A percentile compares a stretch with the other conserved stretches of the same genome.
Conservation (phyloP, 805 yeast genomes). For the Lachancea kluyveri region DNA sequence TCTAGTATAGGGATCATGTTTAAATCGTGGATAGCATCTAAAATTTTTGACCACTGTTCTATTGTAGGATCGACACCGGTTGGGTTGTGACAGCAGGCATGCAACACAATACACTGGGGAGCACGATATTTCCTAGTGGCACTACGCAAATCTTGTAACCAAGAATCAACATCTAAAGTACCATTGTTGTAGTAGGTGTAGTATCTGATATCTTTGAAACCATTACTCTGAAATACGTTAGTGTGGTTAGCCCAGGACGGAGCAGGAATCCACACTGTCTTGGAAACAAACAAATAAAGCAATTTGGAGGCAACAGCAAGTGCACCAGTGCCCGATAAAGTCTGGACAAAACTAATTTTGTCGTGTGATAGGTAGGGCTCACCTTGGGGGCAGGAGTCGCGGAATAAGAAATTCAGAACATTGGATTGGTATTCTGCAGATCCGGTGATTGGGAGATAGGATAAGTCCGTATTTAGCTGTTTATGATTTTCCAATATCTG, state of each 20-base stretch:
- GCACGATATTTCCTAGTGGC: slow-evolving; percentile 42
- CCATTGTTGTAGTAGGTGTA: slow-evolving; percentile 75
- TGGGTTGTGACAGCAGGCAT: slow-evolving; percentile 96
- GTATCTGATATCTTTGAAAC: slow-evolving; percentile 46
- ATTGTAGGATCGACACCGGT: slow-evolving; percentile 88
- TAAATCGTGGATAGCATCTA: slow-evolving; percentile 52
- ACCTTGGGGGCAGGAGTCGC: slow-evolving; percentile 51
- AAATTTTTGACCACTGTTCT: slow-evolving; percentile 74
- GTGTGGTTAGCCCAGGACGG: slow-evolving; percentile 96
- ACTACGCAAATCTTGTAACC: slow-evolving; percentile 50
- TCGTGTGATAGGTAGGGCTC: slow-evolving; percentile 48
- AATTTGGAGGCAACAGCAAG: slow-evolving; percentile 80
- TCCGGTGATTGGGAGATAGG: slow-evolving; percentile 65
- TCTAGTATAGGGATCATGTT: slow-evolving; percentile 77
- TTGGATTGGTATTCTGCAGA: slow-evolving; percentile 56
- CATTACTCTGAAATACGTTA: slow-evolving; percentile 71
- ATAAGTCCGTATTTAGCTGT: slow-evolving; percentile 58
- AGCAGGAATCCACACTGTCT: slow-evolving; percentile 59
- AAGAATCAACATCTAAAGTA: slow-evolving; percentile 57
- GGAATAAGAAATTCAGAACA: slow-evolving; percentile 68
- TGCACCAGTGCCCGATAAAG: slow-evolving; percentile 94
- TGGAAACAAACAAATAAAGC: slow-evolving; percentile 42
- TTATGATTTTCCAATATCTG: slow-evolving; percentile 34
- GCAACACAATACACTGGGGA: slow-evolving; percentile 51
- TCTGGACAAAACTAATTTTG: slow-evolving; percentile 77